Evolutionary conservation across 805 yeast species (phyloP), one percentile per base, ranked within the genome.

Genomic region (Yarrowia sp.): DNA sequence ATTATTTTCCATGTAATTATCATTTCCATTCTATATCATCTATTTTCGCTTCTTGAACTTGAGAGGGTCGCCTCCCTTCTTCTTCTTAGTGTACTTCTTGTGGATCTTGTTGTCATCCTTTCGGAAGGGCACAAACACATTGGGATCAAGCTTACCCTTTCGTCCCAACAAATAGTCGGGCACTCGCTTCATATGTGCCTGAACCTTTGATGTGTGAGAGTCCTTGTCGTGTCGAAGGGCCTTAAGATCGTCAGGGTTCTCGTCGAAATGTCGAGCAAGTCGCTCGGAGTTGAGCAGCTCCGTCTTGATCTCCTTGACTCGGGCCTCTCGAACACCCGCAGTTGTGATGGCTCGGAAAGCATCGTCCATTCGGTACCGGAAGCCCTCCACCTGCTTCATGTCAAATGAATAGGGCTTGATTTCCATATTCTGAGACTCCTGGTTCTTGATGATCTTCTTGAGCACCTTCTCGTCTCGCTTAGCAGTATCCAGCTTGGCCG

Each of bases 321-420:
- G 84, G 0, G 98, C 98, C 72, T 95, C 98, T 76, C 98, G 85
- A 26, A 95, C 85, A 0, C 97, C 89, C 10, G 88, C 87, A 65
- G 85, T 85, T 0, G 99, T 95, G 24, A 95, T 96, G 0, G 98
- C 89, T 77, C 98, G 84, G 78, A 93, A 95, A 0, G 97, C 97
- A 77, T 95, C 99, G 71, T 95, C 98, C 79, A 91, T 86, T 81
- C 99, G 86, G 76, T 95, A 95, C 71, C 98, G 85, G 83, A 95
- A 95, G 24, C 95, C 95, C 73, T 95, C 97, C 65, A 95, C 90
- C 75, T 95, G 98, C 66, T 84, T 84, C 84, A 87, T 85, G 74
- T 95, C 96, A 74, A 95, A 95, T 66, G 89, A 88, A 72, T 93
- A 95, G 10, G 98, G 98, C 71, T 85, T 84, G 54, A 92, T 72